Base-by-base conservation (phyloP, 768 basidiomycete species). In the Gymnopilus dilepis region DNA sequence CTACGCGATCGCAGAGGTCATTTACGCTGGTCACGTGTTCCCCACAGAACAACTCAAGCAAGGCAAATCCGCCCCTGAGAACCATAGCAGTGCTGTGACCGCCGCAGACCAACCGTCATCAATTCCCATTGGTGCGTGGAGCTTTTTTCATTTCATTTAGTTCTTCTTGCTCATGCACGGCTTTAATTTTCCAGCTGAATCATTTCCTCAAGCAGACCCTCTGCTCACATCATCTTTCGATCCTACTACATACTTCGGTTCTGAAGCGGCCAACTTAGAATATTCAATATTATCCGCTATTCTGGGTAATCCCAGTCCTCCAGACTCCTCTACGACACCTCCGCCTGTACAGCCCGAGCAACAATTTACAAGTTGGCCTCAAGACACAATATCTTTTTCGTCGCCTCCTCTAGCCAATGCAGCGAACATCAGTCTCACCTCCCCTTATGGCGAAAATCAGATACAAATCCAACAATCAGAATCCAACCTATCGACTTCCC, bases 201-300 rank as follows among this genome's bases (percentile, higher is more conserved):
- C 84, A 0, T 85, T 84, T 70, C 67, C 82, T 34, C 79, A 84
- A 56, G 74, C 76, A 57, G 89, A 92, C 62, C 78, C 86, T 7
- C 78, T 93, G 63, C 86, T 89, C 71, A 80, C 84, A 62, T 73
- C 83, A 15, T 66, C 85, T 13, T 89, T 90, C 70, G 85, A 90
- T 71, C 79, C 89, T 52, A 79, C 79, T 68, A 83, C 82, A 73
- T 68, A 86, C 12, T 95, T 95, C 74, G 91, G 89, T 53, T 94
- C 93, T 45, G 92, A 95, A 73, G 94, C 92, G 8, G 95, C 94
- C 22, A 95, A 95, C 72, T 81, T 94, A 63, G 97, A 99, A 72
- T 99, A 97, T 75, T 94, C 94, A 50, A 97, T 97, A 66, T 86
- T 99, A 6, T 94, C 92, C 48, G 87, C 91, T 22, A 96, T 99